Evolutionary conservation across 139 green algal species (phyloP).

Genomic region (Ettlia oleoabundans): DNA sequence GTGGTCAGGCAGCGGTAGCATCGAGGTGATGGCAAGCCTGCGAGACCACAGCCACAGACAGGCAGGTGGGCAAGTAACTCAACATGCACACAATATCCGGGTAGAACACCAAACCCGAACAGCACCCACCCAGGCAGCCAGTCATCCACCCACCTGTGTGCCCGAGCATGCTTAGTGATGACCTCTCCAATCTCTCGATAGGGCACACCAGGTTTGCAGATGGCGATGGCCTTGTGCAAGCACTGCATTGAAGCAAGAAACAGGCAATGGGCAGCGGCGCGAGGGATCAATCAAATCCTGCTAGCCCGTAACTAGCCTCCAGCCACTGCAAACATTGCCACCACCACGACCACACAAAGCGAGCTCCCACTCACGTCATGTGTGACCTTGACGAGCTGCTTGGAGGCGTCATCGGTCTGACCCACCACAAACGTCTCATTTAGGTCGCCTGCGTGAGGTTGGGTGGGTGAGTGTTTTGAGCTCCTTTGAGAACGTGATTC

Average conservation of each 20-base stretch:
- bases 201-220: slow-evolving; percentile 85
- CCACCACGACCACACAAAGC: background rate
- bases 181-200: slow-evolving; percentile 93
- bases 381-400: slow-evolving; percentile 81
- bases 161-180: slow-evolving; percentile 79
- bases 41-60: too few species aligned
- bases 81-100: too few species aligned
- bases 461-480: too few species aligned
- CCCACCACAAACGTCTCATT: slow-evolving; percentile 96
- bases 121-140: too few species aligned
- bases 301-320: too few species aligned
- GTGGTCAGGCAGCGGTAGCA: too few species aligned
- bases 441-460: slow-evolving; percentile 92
- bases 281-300: too few species aligned
- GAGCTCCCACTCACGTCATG: slow-evolving; percentile 47
- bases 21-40: too few species aligned
- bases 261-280: background rate
- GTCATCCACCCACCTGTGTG: slow-evolving; percentile 49
- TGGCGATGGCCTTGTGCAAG: slow-evolving; percentile 85
- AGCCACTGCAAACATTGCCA: too few species aligned
- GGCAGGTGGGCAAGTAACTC: too few species aligned
- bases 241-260: slow-evolving; percentile 53
- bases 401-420: slow-evolving; percentile 75
- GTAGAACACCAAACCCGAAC: background rate
- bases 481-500: too few species aligned